Conservation (phyloP, 208 protist species). For the Leishmania tarentolae region DNA sequence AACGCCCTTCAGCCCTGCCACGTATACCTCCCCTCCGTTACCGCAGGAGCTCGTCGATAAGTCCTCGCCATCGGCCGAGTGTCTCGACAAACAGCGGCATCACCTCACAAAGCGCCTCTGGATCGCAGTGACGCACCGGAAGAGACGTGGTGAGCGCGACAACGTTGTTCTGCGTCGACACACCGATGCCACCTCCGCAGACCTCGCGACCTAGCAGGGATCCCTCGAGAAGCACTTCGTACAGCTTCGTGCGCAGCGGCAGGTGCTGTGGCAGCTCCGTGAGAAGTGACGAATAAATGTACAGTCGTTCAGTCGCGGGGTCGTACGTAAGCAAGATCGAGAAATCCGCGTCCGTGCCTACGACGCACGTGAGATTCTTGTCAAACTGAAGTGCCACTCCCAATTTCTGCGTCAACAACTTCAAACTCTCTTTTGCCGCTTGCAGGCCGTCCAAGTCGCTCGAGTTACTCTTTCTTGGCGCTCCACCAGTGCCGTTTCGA, state of each 20-base stretch:
- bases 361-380: slow-evolving; percentile 68
- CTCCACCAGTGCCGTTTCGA: background rate
- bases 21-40: background rate
- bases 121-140: slow-evolving; percentile 41
- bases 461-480: background rate
- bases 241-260: slow-evolving; percentile 61
- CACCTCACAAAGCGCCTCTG: slow-evolving; percentile 47
- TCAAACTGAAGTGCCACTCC: slow-evolving; percentile 67
- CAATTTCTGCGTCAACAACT: slow-evolving; percentile 46
- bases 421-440: slow-evolving; percentile 60
- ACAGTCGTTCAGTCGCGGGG: slow-evolving; percentile 73
- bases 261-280: slow-evolving; percentile 52
- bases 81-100: slow-evolving; percentile 78
- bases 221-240: slow-evolving; percentile 79
- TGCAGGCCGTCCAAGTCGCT: slow-evolving; percentile 36
- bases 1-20: background rate
- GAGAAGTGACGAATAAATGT: slow-evolving; percentile 77
- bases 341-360: slow-evolving; percentile 66
- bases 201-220: slow-evolving; percentile 80
- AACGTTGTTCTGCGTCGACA: slow-evolving; percentile 63
- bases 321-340: slow-evolving; percentile 80
- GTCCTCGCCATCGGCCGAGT: slow-evolving; percentile 60
- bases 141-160: slow-evolving; percentile 73
- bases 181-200: slow-evolving; percentile 73
- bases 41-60: slow-evolving; percentile 57